Base-by-base conservation (phyloP, 495 filamentous ascomycete genomes). In the Platismatia glauca region DNA sequence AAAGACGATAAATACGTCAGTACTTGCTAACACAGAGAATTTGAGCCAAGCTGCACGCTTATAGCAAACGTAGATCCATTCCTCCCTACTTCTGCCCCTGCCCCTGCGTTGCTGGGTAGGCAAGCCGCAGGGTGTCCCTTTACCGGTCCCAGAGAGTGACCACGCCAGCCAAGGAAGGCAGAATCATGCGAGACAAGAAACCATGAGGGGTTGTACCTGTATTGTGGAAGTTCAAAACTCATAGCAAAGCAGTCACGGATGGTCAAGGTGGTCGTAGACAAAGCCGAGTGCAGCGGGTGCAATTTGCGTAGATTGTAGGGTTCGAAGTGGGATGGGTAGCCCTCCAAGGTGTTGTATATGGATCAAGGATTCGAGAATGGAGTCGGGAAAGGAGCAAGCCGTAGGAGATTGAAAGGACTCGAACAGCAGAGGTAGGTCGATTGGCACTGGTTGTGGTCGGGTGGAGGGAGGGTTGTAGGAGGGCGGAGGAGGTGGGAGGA, bases 171-270 rank as follows among this genome's bases (percentile, higher is more conserved):
- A 33, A 9, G 20, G 6, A 33, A 33, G 9, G 16, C 16, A 33
- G 2, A 29, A 53, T 11, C 8, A 7, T 3, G 6, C 0, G 20
- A 29, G 5, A 9, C 2, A 53, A 12, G 15, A 3, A 8, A 3
- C 33, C 53, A 55, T 27, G 58, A 52, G 55, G 4, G 68, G 62
- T 70, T 80, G 78, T 83, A 88, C 87, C 87, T 89, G 76, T 86
- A 84, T 71, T 80, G 80, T 71, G 78, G 80, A 73, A 85, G 81
- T 79, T 89, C 86, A 81, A 83, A 88, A 83, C 84, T 90, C 87
- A 90, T 90, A 63, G 61, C 64, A 63, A 56, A 64, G 55, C 35
- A 53, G 35, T 16, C 7, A 29, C 16, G 34, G 44, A n/a, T 15
- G 5, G 24, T 55, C 39, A 56, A 41, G 8, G 50, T 7, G 13